Percentiles rank a stretch among this genome's conserved stretches.
These are phyloP conservation scores for Rhododendron ferrugineum DNA, from an alignment of 148 eudicot species.

Conservation along the genomic window DNA sequence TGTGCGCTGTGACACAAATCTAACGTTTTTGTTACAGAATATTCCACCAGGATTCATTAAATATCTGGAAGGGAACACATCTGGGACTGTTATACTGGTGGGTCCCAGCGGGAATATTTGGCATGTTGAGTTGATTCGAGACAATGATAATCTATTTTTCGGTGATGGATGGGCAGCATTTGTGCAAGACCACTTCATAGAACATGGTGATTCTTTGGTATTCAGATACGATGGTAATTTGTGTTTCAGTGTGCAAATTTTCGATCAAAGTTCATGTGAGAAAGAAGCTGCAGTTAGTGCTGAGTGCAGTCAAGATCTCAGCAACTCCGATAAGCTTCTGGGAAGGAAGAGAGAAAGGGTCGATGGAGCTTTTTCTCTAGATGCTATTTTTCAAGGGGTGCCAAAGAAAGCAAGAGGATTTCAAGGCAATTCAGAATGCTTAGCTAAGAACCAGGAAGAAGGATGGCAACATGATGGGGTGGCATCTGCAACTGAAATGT, in stretches of 20 bases:
- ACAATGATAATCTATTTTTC: conserved; percentile 45
- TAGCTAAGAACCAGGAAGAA: conserved; percentile 18
- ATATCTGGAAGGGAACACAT: conserved; percentile 45
- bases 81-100: conserved; percentile 43
- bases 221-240: conserved; percentile 76
- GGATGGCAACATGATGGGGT: conserved; percentile 21
- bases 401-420: conserved; percentile 54
- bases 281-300: conserved; percentile 69
- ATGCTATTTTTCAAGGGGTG: conserved; percentile 23
- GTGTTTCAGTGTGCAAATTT: conserved; percentile 63
- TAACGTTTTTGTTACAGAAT: conserved; percentile 39
- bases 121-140: conserved; percentile 47
- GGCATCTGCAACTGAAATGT: conserved; percentile 18
- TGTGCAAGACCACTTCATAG: conserved; percentile 64
- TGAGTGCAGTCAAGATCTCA: conserved; percentile 48
- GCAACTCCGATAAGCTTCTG: conserved; percentile 13
- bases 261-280: conserved; percentile 80
- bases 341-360: conserved; percentile 53
- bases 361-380: conserved; percentile 16
- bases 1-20: neutral
- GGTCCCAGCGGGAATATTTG: conserved; percentile 89
- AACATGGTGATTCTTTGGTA: conserved; percentile 66
- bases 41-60: conserved; percentile 59
- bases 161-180: conserved; percentile 71
- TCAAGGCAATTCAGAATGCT: conserved; percentile 28